Conservation (phyloP, 495 filamentous ascomycete species). For the Neurospora pannonica region DNA sequence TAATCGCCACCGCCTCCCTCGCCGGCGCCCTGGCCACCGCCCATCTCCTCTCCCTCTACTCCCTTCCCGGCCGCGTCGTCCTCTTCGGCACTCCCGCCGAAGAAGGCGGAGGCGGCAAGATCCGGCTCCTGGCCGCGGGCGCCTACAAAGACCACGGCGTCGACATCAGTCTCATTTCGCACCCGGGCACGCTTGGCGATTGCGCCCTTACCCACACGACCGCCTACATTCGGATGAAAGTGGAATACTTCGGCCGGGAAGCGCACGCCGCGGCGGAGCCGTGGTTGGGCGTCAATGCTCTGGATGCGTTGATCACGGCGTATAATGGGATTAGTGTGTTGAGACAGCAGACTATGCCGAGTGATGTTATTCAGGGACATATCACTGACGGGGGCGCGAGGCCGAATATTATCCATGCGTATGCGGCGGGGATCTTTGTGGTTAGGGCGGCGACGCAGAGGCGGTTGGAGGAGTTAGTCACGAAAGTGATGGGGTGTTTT, state of each 20-base stretch:
- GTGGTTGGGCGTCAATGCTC: conserved; percentile 55
- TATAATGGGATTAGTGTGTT: conserved; percentile 55
- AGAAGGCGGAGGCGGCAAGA: conserved; percentile 56
- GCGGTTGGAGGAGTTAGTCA: conserved; percentile 37
- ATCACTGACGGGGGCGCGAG: conserved; percentile 51
- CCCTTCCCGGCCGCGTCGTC: conserved; percentile 46
- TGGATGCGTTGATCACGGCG: conserved; percentile 50
- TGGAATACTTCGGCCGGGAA: conserved; percentile 42
- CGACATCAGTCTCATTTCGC: conserved; percentile 58
- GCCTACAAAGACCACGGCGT: conserved; percentile 49
- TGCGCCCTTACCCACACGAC: conserved; percentile 38
- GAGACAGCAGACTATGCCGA: conserved; percentile 53
- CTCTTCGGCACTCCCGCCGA: conserved; percentile 65
- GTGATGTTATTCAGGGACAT: conserved; percentile 48
- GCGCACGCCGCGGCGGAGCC: conserved; percentile 53
- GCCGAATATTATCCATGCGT: conserved; percentile 53
- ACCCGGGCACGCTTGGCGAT: conserved; percentile 38
- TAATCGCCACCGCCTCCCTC: conserved; percentile 55
- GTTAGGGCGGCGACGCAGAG: conserved; percentile 39
- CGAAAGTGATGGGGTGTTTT: conserved; percentile 48
- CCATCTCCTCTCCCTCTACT: conserved; percentile 33
- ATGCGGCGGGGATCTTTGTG: conserved; percentile 44
- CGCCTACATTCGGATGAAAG: conserved; percentile 38
- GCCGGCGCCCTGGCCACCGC: conserved; percentile 51
- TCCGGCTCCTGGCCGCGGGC: conserved; percentile 50